These are phyloP conservation scores for Asterella californica DNA, from an alignment of 225 moss, liverwort and hornwort genomes.

Conservation along the genomic window DNA sequence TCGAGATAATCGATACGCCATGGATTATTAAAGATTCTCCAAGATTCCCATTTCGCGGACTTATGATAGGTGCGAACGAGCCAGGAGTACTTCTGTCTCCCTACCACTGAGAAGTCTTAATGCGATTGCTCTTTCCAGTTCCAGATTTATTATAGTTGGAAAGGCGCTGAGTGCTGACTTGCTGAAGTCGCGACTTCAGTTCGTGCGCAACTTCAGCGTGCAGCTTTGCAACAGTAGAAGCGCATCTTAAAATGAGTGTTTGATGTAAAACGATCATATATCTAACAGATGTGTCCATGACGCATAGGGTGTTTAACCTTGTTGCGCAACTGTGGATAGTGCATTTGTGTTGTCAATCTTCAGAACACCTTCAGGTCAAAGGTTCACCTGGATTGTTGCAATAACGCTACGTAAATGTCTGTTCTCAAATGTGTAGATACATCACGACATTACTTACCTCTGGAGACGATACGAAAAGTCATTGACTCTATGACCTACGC, in stretches of 20 bases:
- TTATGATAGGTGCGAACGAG: conserved; percentile 68
- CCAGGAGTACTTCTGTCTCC: not conserved
- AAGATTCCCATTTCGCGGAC: conserved; percentile 81
- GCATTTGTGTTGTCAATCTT: not conserved
- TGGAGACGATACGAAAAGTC: conserved; percentile 62
- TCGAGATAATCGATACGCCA: conserved; percentile 62
- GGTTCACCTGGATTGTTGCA: not conserved
- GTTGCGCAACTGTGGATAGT: too few species aligned
- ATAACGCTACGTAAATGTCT: not conserved
- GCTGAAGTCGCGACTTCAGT: not conserved
- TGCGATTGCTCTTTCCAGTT: not conserved
- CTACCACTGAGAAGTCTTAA: not conserved
- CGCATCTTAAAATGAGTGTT: not conserved
- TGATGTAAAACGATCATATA: not conserved
- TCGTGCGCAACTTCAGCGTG: too few species aligned
- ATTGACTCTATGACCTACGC: conserved; percentile 89
- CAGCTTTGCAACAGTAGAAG: too few species aligned
- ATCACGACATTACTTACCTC: conserved; percentile 80
- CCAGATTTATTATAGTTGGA: not conserved
- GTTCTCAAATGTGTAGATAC: conserved; percentile 59
- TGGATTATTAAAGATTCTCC: conserved; percentile 69
- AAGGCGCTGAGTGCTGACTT: not conserved
- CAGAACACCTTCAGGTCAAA: not conserved
- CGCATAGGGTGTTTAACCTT: not conserved
- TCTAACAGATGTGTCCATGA: not conserved